Evolutionary conservation across 176 grass and related monocot genomes (phyloP), one percentile per base, ranked within the genome.

Genomic region (Poa pratensis): DNA sequence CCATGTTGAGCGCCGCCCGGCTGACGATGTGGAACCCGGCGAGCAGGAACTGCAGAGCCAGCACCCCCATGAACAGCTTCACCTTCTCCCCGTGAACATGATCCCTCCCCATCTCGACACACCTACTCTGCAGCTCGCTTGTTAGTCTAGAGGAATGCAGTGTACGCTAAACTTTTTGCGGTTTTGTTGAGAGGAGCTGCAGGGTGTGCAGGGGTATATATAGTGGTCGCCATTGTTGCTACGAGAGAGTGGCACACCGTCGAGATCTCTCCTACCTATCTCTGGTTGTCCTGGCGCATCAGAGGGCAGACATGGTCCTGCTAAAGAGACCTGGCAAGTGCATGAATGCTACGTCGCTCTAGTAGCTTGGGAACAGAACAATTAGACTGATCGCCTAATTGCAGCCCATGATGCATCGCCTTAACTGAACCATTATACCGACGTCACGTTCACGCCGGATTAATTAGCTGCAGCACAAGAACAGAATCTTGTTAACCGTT

Each of bases 1-100:
- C 96, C 91, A 98, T 89, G 82, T 98, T 89, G 70, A 98, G 96
- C 69, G 93, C 96, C 46, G 93, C 89, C 63, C 96, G 89, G 24
- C 49, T 76, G 76, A 98, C 96, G 27, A 98, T 92, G 83, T 98
- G 96, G 64, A 95, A 98, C 34, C 96, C 93, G 50, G 96, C 96
- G 12, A 92, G 86, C 48, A 90, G 89, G 83, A 94, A 71, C 87
- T 98, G 93, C 79, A 98, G 81, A 19, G 87, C 81, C 26, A 98
- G 74, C 20, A 95, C 96, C 50, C 87, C 86, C 13, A 86, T 19
- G 64, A 98, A 80, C 76, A 98, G 89, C 86, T 95, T 98, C 83
- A 92, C 39, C 80, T 95, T 98, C 83, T 93, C 93, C 45, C 71
- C 45, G 5, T 89, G 83, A 34, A 34, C 62, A 75, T 77, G 67